Evolutionary conservation across 2,329 filamentous ascomycete genomes (phyloP).

Genomic region (Alternaria atra): DNA sequence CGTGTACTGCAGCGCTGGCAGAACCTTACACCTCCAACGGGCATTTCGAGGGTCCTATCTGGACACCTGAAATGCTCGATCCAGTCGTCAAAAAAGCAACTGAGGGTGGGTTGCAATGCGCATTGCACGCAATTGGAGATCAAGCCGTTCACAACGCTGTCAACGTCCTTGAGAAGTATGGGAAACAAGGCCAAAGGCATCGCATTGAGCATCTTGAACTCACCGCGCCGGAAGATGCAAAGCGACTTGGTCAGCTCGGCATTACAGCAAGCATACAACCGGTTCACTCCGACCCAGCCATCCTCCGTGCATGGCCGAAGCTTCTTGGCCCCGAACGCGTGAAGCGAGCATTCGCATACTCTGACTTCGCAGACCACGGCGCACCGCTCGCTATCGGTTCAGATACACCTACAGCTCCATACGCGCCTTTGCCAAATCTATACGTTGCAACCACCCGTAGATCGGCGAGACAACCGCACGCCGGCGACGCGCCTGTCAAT

Average conservation of each 20-base stretch:
- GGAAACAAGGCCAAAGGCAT: constrained; percentile 61
- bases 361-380: constrained; percentile 65
- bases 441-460: constrained; percentile 68
- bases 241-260: constrained; percentile 64
- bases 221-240: constrained; percentile 63
- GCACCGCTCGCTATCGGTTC: constrained; percentile 66
- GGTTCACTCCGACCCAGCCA: constrained; percentile 83
- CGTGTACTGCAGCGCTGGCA: constrained; percentile 68
- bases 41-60: constrained; percentile 61
- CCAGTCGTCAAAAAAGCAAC: constrained; percentile 65
- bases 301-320: constrained; percentile 68
- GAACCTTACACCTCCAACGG: constrained; percentile 65
- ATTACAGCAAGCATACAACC: constrained; percentile 92
- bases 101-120: constrained; percentile 65
- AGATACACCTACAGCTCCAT: constrained; percentile 68
- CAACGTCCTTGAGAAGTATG: constrained; percentile 60
- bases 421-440: constrained; percentile 63
- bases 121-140: constrained; percentile 73
- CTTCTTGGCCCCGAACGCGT: constrained; percentile 65
- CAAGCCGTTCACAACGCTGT: constrained; percentile 66
- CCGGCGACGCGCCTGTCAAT: constrained; percentile 57
- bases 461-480: constrained; percentile 61
- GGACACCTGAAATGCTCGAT: constrained; percentile 62
- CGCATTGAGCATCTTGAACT: constrained; percentile 73
- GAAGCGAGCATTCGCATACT: constrained; percentile 69